A percentile compares a stretch with the other conserved stretches of the same genome.
Evolutionary conservation across 768 basidiomycete species (phyloP).

Genomic region (Lactarius sanguifluus): DNA sequence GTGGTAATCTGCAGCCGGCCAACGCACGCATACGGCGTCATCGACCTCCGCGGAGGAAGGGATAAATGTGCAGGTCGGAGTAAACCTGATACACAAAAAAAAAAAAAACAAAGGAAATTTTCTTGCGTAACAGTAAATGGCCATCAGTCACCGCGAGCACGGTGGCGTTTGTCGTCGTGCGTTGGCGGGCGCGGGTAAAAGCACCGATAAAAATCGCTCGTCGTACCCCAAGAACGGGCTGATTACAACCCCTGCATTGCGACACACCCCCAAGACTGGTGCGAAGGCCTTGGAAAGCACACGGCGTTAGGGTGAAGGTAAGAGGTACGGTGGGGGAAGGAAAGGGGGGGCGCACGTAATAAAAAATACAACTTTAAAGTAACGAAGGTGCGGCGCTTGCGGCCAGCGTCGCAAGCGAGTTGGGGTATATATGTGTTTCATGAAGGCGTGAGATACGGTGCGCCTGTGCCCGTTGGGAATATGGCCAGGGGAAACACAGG

Average conservation of each 20-base stretch:
- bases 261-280: neutral
- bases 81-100: neutral
- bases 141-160: neutral
- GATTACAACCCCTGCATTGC: neutral
- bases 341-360: slow-evolving; percentile 16
- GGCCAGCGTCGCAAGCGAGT: slow-evolving; percentile 24
- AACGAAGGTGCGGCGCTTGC: slow-evolving; percentile 26
- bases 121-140: neutral
- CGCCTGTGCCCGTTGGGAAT: slow-evolving; percentile 8
- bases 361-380: slow-evolving; percentile 24
- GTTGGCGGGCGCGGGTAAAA: neutral
- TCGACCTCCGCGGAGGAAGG: slow-evolving; percentile 1
- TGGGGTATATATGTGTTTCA: slow-evolving; percentile 27
- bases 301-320: neutral
- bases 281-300: neutral
- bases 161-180: neutral
- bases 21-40: neutral
- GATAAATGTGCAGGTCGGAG: neutral
- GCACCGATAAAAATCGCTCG: neutral
- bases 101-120: neutral
- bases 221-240: neutral
- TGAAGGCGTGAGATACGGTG: slow-evolving; percentile 13
- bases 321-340: slow-evolving; percentile 1
- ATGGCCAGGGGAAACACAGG: neutral
- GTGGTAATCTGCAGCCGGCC: neutral